Evolutionary conservation across 108 stramenopile genomes (phyloP).

Genomic region (Cyclostephanos invisitatus): DNA sequence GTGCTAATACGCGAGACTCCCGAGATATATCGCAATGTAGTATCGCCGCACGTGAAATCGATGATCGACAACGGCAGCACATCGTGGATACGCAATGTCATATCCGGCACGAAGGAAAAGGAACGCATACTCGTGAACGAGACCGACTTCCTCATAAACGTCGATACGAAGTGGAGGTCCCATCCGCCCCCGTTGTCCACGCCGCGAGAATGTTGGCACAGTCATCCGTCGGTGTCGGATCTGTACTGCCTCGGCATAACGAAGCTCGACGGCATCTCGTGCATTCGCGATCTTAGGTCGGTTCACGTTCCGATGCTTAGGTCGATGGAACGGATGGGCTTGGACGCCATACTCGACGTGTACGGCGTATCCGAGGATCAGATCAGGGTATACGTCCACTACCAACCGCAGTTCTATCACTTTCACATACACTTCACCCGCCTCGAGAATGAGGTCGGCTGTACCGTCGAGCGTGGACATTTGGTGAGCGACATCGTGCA

Average conservation of each 20-base stretch:
- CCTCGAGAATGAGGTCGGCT: constrained; percentile 64
- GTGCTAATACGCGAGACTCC: constrained; percentile 57
- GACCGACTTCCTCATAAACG: constrained; percentile 62
- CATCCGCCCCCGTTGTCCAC: constrained; percentile 53
- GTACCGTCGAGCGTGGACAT: constrained; percentile 65
- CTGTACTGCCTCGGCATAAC: constrained; percentile 74
- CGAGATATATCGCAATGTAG: constrained; percentile 41
- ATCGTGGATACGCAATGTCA: constrained; percentile 53
- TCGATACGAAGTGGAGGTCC: constrained; percentile 83
- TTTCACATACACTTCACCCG: constrained; percentile 81
- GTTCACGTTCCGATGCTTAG: constrained; percentile 63
- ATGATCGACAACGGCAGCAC: constrained; percentile 53
- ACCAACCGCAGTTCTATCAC: constrained; percentile 79
- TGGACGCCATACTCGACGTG: constrained; percentile 51
- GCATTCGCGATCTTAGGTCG: constrained; percentile 60
- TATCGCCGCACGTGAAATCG: constrained; percentile 48
- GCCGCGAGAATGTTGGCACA: constrained; percentile 40
- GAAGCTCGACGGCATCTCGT: constrained; percentile 48
- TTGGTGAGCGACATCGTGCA: constrained; percentile 72
- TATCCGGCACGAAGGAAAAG: constrained; percentile 57
- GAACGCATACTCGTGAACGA: constrained; percentile 65
- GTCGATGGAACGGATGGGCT: constrained; percentile 48
- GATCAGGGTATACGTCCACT: constrained; percentile 70
- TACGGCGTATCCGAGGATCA: constrained; percentile 66
- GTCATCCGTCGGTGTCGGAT: constrained; percentile 39